These are phyloP conservation scores for Fimicolochytrium jonesii DNA, from an alignment of 192 early-diverging fungal genomes.

Conservation along the genomic window DNA sequence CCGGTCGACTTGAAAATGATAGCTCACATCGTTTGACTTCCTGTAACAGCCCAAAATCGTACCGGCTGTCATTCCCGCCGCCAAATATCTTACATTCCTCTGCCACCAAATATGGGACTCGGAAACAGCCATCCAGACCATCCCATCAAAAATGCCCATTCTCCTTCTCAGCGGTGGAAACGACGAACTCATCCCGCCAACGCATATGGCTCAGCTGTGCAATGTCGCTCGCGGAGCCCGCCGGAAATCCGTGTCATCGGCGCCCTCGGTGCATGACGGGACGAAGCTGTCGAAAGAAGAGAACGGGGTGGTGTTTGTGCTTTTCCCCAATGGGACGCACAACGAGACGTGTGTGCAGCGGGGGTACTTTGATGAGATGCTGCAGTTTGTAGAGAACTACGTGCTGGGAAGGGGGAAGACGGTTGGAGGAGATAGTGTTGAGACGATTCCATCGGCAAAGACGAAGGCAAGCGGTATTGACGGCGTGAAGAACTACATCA, in stretches of 20 bases:
- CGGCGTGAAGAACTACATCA: background rate
- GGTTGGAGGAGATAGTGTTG: background rate
- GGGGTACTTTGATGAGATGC: slow-evolving; percentile 79
- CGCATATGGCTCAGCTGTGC: slow-evolving; percentile 78
- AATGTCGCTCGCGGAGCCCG: slow-evolving; percentile 49
- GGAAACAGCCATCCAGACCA: slow-evolving; percentile 61
- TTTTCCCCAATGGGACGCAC: slow-evolving; percentile 82
- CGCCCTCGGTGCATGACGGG: background rate
- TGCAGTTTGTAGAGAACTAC: slow-evolving; percentile 38
- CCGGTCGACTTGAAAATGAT: no score
- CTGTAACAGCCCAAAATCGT: slow-evolving; percentile 71
- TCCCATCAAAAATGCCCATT: slow-evolving; percentile 63
- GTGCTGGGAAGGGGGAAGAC: background rate
- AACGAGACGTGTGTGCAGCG: slow-evolving; percentile 86
- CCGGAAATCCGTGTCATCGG: slow-evolving; percentile 15
- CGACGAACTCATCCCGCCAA: slow-evolving; percentile 86
- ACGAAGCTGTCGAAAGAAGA: slow-evolving; percentile 9
- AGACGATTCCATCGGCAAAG: background rate
- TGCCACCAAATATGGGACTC: slow-evolving; percentile 90
- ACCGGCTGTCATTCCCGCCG: slow-evolving; percentile 73
- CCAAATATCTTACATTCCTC: slow-evolving; percentile 70
- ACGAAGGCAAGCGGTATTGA: background rate
- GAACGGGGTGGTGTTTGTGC: slow-evolving; percentile 27
- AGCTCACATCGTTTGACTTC: background rate
- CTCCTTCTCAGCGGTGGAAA: slow-evolving; percentile 74